phyloP scores from a whole-genome alignment of 164 flowering plant species.

The Chimonanthus salicifolius region DNA sequence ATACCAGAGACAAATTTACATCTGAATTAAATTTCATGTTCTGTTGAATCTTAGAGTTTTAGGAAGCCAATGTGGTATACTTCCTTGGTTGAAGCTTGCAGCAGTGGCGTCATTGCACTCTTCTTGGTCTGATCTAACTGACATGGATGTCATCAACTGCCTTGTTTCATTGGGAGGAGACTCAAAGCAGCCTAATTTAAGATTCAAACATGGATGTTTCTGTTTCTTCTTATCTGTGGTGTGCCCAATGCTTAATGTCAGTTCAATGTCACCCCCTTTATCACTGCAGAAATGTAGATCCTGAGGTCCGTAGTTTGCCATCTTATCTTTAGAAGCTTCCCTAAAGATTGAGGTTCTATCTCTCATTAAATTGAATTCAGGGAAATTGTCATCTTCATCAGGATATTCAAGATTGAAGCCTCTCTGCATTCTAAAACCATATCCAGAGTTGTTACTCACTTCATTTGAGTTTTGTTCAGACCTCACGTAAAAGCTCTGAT shows the following conservation, averaged over 20 bases:
- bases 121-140: conserved; percentile 26
- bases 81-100: conserved; percentile 32
- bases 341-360: conserved; percentile 15
- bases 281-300: conserved; percentile 7
- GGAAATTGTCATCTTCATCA: conserved; percentile 23
- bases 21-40: conserved; percentile 14
- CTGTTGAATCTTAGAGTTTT: conserved; percentile 44
- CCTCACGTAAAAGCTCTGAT: conserved; percentile 12
- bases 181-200: conserved; percentile 10
- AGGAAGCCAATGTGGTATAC: conserved; percentile 53
- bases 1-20: background rate
- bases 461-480: conserved; percentile 27
- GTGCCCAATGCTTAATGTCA: conserved; percentile 56
- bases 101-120: conserved; percentile 21
- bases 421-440: conserved; percentile 20
- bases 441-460: conserved; percentile 35
- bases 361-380: conserved; percentile 11
- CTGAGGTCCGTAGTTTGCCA: conserved; percentile 3
- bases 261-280: conserved; percentile 44
- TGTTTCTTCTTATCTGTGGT: conserved; percentile 24
- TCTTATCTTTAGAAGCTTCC: conserved; percentile 12
- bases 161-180: conserved; percentile 7
- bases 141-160: conserved; percentile 21
- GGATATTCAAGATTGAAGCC: conserved; percentile 50
- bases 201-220: conserved; percentile 4